Evolutionary conservation across 2,329 filamentous ascomycete species (phyloP).

Genomic region (Aspergillus versicolor): DNA sequence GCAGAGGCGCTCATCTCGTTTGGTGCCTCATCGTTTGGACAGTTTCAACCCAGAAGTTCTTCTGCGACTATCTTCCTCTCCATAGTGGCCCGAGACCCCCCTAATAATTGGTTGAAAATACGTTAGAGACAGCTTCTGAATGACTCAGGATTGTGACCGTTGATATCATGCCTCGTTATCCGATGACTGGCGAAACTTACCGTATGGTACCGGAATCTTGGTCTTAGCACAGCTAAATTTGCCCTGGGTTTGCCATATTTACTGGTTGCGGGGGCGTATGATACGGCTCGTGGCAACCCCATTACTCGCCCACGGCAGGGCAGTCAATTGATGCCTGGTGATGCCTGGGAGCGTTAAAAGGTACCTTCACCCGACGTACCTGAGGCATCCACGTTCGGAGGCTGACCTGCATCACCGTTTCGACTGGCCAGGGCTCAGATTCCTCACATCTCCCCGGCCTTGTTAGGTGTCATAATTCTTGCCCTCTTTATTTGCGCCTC

Average conservation of each 20-base stretch:
- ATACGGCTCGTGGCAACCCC: background rate
- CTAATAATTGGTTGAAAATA: background rate
- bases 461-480: background rate
- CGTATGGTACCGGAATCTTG: background rate
- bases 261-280: background rate
- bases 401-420: constrained; percentile 13
- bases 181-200: background rate
- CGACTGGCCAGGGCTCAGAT: constrained; percentile 7
- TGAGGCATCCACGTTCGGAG: constrained; percentile 10
- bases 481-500: background rate
- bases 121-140: background rate
- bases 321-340: background rate
- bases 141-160: constrained; percentile 3
- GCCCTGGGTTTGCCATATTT: background rate
- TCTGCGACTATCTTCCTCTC: background rate
- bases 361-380: constrained; percentile 1
- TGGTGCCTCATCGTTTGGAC: background rate
- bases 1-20: background rate
- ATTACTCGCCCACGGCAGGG: background rate
- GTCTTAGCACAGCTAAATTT: background rate
- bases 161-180: background rate
- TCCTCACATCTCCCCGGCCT: constrained; percentile 3
- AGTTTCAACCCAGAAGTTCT: background rate
- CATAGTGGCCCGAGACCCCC: background rate
- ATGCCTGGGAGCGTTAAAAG: background rate